These are phyloP conservation scores for Fraxinus cuspidata DNA, from an alignment of 257 asterid genomes.

Conservation along the genomic window DNA sequence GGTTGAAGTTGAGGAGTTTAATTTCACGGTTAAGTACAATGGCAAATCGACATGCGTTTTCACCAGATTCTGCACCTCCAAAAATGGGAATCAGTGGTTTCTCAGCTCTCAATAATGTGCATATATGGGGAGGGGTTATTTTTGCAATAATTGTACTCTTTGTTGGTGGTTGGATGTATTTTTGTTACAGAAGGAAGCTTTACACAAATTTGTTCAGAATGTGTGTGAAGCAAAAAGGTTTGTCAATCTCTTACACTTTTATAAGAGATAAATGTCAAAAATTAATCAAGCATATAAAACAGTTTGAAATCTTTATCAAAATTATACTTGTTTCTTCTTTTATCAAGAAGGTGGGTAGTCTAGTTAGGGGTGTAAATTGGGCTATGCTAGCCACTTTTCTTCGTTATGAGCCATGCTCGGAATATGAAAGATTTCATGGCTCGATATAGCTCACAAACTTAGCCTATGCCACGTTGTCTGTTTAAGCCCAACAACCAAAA, in stretches of 20 bases:
- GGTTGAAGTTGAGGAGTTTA: background rate
- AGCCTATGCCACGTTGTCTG: background rate
- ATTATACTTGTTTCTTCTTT: too few species aligned
- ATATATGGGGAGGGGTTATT: conserved; percentile 42
- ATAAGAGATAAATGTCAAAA: background rate
- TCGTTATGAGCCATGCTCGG: too few species aligned
- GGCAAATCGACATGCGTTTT: conserved; percentile 14
- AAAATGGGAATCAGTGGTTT: conserved; percentile 9
- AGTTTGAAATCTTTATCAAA: background rate
- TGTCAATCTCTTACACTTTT: conserved; percentile 9
- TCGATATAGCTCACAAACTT: background rate
- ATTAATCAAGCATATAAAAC: background rate
- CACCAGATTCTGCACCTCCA: conserved; percentile 31
- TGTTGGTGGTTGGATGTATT: conserved; percentile 41
- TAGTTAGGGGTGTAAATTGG: too few species aligned
- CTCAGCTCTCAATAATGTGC: conserved; percentile 22
- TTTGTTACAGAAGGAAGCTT: conserved; percentile 55
- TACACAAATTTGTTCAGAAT: conserved; percentile 32
- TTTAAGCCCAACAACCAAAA: background rate
- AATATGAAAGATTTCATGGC: too few species aligned
- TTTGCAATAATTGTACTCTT: conserved; percentile 32
- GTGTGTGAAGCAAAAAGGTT: conserved; percentile 43
- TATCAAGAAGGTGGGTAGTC: too few species aligned
- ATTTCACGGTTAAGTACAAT: conserved; percentile 1
- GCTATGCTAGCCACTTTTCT: too few species aligned